A percentile compares a stretch with the other conserved stretches of the same genome.
Evolutionary conservation across 2,329 filamentous ascomycete genomes (phyloP).

Genomic region (Aspergillus tubingensis): DNA sequence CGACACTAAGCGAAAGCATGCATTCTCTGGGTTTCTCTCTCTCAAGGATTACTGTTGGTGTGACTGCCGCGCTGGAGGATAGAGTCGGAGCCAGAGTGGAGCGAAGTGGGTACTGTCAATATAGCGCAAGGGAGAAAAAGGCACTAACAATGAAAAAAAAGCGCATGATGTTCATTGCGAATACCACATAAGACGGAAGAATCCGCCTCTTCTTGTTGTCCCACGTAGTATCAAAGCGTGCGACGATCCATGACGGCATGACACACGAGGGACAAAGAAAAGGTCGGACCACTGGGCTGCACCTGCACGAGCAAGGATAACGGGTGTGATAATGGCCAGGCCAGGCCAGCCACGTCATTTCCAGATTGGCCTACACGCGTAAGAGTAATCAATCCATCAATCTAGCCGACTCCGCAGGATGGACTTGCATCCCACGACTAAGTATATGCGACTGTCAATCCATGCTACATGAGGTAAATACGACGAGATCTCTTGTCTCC

Average conservation of each 20-base stretch:
- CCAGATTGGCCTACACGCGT: not conserved
- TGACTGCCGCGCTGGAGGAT: not conserved
- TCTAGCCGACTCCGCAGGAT: not conserved
- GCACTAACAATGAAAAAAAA: not conserved
- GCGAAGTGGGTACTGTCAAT: not conserved
- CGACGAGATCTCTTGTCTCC: conserved; percentile 11
- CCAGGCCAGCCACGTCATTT: conserved; percentile 7
- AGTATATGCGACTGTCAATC: conserved; percentile 12
- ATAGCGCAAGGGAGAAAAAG: not conserved
- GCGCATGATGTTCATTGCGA: conserved; percentile 1
- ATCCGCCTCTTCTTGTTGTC: not conserved
- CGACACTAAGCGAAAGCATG: too few species aligned
- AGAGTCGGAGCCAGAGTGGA: not conserved
- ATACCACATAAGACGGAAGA: conserved; percentile 9
- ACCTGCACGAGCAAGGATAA: conserved; percentile 4
- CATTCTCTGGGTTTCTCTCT: not conserved
- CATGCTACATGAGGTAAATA: conserved; percentile 19
- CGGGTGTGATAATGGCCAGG: not conserved
- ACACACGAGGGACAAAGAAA: not conserved
- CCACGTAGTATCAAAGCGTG: not conserved
- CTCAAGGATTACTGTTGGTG: not conserved
- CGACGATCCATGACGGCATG: not conserved
- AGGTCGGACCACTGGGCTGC: conserved; percentile 2
- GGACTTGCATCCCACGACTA: too few species aligned
- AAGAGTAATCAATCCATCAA: not conserved